Base-by-base conservation (phyloP, 768 basidiomycete genomes). In the Suillus ampliporus region DNA sequence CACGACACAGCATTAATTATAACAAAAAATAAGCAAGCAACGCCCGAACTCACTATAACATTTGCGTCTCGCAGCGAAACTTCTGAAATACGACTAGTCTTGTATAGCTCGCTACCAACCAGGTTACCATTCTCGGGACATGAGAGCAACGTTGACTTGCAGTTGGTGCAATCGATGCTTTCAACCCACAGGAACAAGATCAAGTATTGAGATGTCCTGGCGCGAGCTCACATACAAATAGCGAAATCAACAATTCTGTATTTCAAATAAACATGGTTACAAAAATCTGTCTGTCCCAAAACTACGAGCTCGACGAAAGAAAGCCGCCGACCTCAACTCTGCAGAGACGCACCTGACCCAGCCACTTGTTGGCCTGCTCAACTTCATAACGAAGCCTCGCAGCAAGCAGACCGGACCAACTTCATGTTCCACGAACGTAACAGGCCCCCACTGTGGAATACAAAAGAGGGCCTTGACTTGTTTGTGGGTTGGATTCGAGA, bases 391-490 rank as follows among this genome's bases (percentile, higher is more conserved):
- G 85, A 83, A 72, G 76, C 74, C 70, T 63, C 63, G 68, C 76
- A 81, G 88, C 83, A 80, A 75, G 73, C 73, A 71, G 65, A 69
- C 66, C 68, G 69, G 62, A 75, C 70, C 74, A 69, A 65, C 63
- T 86, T 63, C 64, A 77, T 89, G 65, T 89, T 84, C 87, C 88
- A 89, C 82, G 78, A 85, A 84, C 87, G 87, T 89, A 89, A 89
- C 88, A 88, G 84, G 79, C 83, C 80, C 83, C 77, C 70, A 80
- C 76, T 77, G 77, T 85, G 68, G 43, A 69, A 69, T 54, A 43
- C 71, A 67, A 72, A 79, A 80, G 78, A 77, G 80, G 78, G 81
- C 83, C 88, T 88, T 89, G 88, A 89, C 88, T 85, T 78, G 80
- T 86, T 83, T 65, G 69, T 76, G 76, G 74, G 75, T 51, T 13